These are phyloP conservation scores for Akanthomyces lecanii DNA, from an alignment of 2,329 filamentous ascomycete genomes.

Conservation along the genomic window DNA sequence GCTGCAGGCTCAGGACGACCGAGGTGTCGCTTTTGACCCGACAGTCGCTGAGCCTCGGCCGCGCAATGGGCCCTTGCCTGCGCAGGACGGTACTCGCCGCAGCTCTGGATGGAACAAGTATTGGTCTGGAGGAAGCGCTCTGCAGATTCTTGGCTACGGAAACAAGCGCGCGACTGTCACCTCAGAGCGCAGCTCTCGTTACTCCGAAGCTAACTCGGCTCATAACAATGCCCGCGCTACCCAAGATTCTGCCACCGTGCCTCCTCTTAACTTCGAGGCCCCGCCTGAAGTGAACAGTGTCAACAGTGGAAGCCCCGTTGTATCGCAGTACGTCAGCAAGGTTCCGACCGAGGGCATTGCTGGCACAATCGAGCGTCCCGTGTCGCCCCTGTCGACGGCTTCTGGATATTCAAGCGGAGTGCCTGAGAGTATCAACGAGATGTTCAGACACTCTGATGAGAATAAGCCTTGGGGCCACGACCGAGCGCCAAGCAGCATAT, in stretches of 20 bases:
- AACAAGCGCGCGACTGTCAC: conserved; percentile 47
- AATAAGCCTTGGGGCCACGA: conserved; percentile 47
- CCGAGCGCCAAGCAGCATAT: conserved; percentile 50
- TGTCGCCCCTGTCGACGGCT: conserved; percentile 43
- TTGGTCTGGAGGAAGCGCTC: conserved; percentile 68
- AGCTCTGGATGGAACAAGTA: conserved; percentile 76
- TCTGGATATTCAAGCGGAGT: conserved; percentile 61
- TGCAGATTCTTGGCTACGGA: conserved; percentile 61
- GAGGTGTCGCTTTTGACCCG: conserved; percentile 38
- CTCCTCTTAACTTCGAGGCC: conserved; percentile 63
- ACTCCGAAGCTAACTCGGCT: conserved; percentile 39
- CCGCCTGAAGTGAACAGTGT: conserved; percentile 62
- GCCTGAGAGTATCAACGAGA: conserved; percentile 58
- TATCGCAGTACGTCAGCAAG: conserved; percentile 54
- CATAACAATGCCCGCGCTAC: conserved; percentile 45
- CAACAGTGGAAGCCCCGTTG: conserved; percentile 63
- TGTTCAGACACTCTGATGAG: conserved; percentile 43
- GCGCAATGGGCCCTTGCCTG: conserved; percentile 30
- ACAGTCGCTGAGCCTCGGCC: conserved; percentile 33
- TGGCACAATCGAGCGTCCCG: conserved; percentile 56
- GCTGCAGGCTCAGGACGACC: conserved; percentile 37
- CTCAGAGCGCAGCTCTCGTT: conserved; percentile 54
- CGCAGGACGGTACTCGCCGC: conserved; percentile 46
- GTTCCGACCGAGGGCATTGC: conserved; percentile 55
- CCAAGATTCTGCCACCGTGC: conserved; percentile 64